phyloP scores from a whole-genome alignment of 164 flowering plant genomes.

The Aristolochia fimbriata region DNA sequence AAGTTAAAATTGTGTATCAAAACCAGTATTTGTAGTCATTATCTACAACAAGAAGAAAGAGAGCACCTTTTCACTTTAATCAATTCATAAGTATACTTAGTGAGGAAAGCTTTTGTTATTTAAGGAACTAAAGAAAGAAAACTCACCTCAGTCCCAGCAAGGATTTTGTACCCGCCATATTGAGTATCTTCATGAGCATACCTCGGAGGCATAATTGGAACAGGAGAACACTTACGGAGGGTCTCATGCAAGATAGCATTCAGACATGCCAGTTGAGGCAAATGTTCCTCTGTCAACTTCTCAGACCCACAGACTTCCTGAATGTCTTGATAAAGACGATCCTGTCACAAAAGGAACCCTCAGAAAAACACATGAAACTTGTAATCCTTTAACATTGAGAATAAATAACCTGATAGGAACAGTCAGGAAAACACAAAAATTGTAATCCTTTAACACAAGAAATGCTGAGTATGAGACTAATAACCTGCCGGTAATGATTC shows the following conservation, averaged over 20 bases:
- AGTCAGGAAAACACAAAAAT: not conserved
- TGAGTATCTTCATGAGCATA: constrained; percentile 81
- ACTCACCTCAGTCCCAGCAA: constrained; percentile 72
- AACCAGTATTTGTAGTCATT: constrained; percentile 19
- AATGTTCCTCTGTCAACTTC: constrained; percentile 51
- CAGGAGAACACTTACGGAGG: constrained; percentile 68
- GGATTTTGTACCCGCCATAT: constrained; percentile 66
- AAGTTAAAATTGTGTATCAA: too few species aligned
- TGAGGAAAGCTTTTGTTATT: too few species aligned
- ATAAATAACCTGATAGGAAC: too few species aligned
- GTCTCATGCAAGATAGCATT: constrained; percentile 82
- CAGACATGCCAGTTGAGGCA: constrained; percentile 57
- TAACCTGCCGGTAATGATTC: constrained; percentile 49
- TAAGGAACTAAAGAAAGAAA: constrained; percentile 34
- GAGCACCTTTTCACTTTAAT: too few species aligned
- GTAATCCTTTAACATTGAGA: too few species aligned
- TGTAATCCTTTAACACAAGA: not conserved
- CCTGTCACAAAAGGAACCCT: constrained; percentile 27
- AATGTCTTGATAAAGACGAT: constrained; percentile 42
- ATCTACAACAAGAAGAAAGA: constrained; percentile 28
- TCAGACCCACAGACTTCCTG: constrained; percentile 45
- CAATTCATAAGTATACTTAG: too few species aligned
- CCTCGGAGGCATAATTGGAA: constrained; percentile 61
- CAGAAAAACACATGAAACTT: constrained; percentile 4
- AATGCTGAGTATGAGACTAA: not conserved